phyloP scores from a whole-genome alignment of 2,329 filamentous ascomycete species.

The Claviceps quebecensis region DNA sequence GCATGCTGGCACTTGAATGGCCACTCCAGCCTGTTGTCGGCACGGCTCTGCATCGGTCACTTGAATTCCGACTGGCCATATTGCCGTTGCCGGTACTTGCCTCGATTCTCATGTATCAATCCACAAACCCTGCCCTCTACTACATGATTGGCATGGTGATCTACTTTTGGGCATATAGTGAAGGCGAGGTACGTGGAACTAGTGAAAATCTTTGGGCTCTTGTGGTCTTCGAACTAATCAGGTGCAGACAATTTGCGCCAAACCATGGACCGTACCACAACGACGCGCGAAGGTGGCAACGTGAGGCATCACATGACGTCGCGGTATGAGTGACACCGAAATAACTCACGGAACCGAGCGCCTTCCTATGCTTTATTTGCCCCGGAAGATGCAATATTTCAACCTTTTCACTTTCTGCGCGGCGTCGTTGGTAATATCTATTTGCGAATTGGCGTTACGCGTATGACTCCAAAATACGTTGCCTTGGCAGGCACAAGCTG shows the following conservation, averaged over 20 bases:
- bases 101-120: conserved; percentile 74
- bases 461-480: background rate
- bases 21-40: conserved; percentile 68
- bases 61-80: conserved; percentile 71
- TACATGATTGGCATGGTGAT: conserved; percentile 73
- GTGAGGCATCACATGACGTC: conserved; percentile 1
- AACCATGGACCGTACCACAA: conserved; percentile 56
- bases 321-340: too few relatives aligned
- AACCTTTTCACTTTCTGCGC: conserved; percentile 3
- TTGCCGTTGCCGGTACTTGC: conserved; percentile 66
- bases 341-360: background rate
- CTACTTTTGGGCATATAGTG: conserved; percentile 95
- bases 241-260: conserved; percentile 49
- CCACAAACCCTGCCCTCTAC: conserved; percentile 82
- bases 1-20: conserved; percentile 82
- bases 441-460: background rate
- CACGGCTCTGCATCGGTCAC: conserved; percentile 65
- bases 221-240: conserved; percentile 1
- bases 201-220: background rate
- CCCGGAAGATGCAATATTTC: background rate
- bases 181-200: conserved; percentile 68
- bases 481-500: background rate
- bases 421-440: conserved; percentile 2
- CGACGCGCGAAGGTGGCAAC: conserved; percentile 22
- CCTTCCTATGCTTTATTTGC: background rate